Evolutionary conservation across 2,329 filamentous ascomycete genomes (phyloP).

Genomic region (Apiospora aurea): DNA sequence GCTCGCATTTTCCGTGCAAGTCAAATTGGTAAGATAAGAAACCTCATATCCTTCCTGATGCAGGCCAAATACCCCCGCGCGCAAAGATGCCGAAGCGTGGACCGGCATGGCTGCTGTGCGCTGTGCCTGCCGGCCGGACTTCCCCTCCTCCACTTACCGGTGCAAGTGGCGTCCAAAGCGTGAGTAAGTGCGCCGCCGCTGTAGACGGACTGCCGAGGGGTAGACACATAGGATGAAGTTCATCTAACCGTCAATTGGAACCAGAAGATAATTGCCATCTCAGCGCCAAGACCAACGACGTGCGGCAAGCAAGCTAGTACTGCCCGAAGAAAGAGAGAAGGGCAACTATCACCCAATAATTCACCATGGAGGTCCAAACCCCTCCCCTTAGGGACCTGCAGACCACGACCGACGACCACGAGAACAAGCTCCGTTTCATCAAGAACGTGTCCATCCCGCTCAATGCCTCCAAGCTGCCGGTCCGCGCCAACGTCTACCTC

Average conservation of each 20-base stretch:
- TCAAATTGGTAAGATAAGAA: background rate
- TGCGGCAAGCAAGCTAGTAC: background rate
- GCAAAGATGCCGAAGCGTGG: background rate
- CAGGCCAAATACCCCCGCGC: background rate
- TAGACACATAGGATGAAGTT: background rate
- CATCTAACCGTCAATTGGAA: background rate
- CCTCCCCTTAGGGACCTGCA: slow-evolving; percentile 34
- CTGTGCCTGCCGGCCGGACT: slow-evolving; percentile 1
- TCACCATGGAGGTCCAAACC: slow-evolving; percentile 31
- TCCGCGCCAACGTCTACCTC: slow-evolving; percentile 49
- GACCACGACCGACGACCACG: slow-evolving; percentile 34
- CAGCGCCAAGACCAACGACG: background rate
- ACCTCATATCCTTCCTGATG: background rate
- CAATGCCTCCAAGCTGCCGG: slow-evolving; percentile 39
- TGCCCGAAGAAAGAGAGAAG: background rate
- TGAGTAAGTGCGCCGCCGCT: background rate
- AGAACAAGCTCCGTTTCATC: slow-evolving; percentile 39
- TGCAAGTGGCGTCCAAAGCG: slow-evolving; percentile 1
- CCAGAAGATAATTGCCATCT: background rate
- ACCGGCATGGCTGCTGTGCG: slow-evolving; percentile 1
- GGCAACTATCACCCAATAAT: background rate
- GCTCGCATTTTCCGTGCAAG: background rate
- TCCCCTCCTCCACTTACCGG: slow-evolving; percentile 26
- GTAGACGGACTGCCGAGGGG: slow-evolving; percentile 9
- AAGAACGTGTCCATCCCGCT: slow-evolving; percentile 45